These are phyloP conservation scores for Wallacemonas sp. DNA, from an alignment of 208 protist genomes.

Conservation along the genomic window DNA sequence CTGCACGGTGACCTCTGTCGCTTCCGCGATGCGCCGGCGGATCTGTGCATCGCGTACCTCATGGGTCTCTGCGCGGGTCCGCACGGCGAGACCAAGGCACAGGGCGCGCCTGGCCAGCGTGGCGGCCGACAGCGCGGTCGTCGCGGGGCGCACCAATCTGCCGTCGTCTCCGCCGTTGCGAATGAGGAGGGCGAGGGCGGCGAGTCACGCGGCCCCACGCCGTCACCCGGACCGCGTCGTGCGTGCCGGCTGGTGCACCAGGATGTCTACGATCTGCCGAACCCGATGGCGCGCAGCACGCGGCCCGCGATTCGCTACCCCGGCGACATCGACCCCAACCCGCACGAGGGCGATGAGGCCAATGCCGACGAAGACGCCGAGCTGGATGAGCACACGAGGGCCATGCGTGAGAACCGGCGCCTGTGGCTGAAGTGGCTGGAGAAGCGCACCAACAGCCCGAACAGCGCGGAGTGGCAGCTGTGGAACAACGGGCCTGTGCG, in stretches of 20 bases:
- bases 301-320: constrained; percentile 31
- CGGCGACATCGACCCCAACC: constrained; percentile 19
- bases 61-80: constrained; percentile 69
- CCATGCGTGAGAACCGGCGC: constrained; percentile 4
- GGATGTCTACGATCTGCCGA: constrained; percentile 56
- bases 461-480: constrained; percentile 84
- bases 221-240: constrained; percentile 12
- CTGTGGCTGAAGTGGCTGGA: constrained; percentile 68
- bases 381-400: not conserved
- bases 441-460: constrained; percentile 60
- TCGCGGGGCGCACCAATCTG: not conserved
- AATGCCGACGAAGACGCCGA: constrained; percentile 24
- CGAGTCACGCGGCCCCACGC: constrained; percentile 9
- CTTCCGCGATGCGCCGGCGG: constrained; percentile 68
- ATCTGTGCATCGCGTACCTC: constrained; percentile 72
- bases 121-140: constrained; percentile 9
- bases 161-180: not conserved
- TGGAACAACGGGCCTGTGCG: constrained; percentile 74
- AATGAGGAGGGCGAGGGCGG: constrained; percentile 2
- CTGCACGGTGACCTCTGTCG: constrained; percentile 71
- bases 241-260: constrained; percentile 55
- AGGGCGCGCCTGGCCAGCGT: too few species aligned
- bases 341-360: constrained; percentile 1
- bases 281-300: constrained; percentile 28
- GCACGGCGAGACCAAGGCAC: constrained; percentile 6